Base-by-base conservation (phyloP, 495 filamentous ascomycete genomes). In the Pyronema omphalodes region DNA sequence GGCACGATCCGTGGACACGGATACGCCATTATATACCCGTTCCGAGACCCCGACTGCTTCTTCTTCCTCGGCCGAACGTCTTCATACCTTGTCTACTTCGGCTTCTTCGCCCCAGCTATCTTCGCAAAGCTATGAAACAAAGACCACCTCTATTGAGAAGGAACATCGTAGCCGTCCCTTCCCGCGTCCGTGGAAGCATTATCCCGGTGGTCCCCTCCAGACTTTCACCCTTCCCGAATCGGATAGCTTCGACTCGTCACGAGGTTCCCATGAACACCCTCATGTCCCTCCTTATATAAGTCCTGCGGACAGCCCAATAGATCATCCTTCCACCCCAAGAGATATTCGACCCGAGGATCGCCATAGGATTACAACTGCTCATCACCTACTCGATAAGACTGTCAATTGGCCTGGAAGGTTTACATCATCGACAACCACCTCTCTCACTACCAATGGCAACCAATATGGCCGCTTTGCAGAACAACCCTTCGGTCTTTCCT, bases 271-370 rank as follows among this genome's bases (percentile, higher is more conserved):
- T 43, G 48, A 52, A 1, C 36, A 34, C 23, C 11, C 52, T 34
- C 41, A n/a, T 9, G 54, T 64, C 39, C 61, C 61, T 44, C 62
- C 62, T 44, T 64, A 60, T 23, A 60, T 64, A 54, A 64, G 61
- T 43, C 62, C 62, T 40, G 62, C 61, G 33, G 61, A 64, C 19
- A 64, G 62, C 34, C 62, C 62, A 18, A 62, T 59, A 36, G 62
- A 64, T 18, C 53, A 57, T 18, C 60, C 62, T 33, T 60, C 60
- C 9, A 60, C 62, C 0, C 60, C 61, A 17, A 40, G 9, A 52
- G 50, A 41, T n/a, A 9, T 52, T 7, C 50, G 18, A 9, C 47
- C 9, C 7, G 50, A 41, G 23, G 37, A 40, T 17, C 9, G 47
- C 5, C 11, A 50, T 12, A n/a, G 44, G 12, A 47, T 47, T 17